phyloP scores from a whole-genome alignment of 768 basidiomycete species.

The Podaxis carcinomalis region DNA sequence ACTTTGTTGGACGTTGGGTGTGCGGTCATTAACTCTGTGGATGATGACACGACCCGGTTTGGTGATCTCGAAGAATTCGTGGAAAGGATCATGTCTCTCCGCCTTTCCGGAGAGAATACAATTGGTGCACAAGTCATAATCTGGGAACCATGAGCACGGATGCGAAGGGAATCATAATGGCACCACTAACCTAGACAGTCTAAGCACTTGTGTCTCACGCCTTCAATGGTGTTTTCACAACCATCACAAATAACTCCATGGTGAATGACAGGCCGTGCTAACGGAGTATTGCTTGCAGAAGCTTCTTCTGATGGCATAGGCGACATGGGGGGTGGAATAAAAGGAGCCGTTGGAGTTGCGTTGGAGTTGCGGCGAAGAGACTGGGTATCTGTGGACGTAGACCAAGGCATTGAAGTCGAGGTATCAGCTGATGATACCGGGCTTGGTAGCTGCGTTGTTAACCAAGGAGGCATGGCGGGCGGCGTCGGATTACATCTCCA shows the following conservation, averaged over 20 bases:
- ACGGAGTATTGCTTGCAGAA: conserved; percentile 10
- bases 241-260: conserved; percentile 59
- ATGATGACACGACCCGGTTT: conserved; percentile 63
- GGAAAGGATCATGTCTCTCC: conserved; percentile 55
- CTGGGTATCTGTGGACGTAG: not conserved
- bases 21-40: conserved; percentile 45
- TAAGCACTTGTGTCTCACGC: conserved; percentile 75
- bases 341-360: conserved; percentile 1
- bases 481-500: not conserved
- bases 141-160: conserved; percentile 26
- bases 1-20: conserved; percentile 6
- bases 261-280: conserved; percentile 41
- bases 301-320: not conserved
- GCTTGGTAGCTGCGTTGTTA: not conserved
- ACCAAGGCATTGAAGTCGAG: conserved; percentile 4
- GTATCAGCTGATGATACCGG: not conserved
- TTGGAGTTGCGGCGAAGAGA: not conserved
- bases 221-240: conserved; percentile 54
- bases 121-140: conserved; percentile 66
- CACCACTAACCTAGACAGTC: conserved; percentile 59
- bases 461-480: not conserved
- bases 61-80: conserved; percentile 68
- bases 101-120: conserved; percentile 49
- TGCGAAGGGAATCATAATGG: not conserved
- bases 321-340: not conserved